Evolutionary conservation across 257 asterid genomes (phyloP).

Genomic region (Fraxinus quadrangulata): DNA sequence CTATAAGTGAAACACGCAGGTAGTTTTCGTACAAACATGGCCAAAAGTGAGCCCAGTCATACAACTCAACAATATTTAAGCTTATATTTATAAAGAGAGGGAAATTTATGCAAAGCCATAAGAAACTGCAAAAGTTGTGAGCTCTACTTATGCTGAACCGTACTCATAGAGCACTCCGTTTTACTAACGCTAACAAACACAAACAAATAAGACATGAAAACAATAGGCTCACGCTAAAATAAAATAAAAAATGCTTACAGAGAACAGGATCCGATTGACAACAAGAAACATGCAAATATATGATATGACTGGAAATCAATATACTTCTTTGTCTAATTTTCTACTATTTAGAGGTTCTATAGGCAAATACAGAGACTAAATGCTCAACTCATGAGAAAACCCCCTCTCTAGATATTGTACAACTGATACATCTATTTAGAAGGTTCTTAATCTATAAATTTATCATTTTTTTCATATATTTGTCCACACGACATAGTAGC

Average conservation of each 20-base stretch:
- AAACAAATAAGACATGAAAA: background rate
- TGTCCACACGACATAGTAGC: background rate
- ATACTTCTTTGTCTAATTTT: background rate
- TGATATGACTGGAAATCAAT: background rate
- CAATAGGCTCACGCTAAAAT: background rate
- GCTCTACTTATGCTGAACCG: too few species aligned
- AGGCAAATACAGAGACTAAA: slow-evolving; percentile 4
- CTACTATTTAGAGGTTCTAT: background rate
- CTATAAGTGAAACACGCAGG: background rate
- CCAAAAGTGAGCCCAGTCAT: background rate
- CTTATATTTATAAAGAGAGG: background rate
- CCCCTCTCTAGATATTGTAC: background rate
- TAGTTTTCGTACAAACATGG: slow-evolving; percentile 4
- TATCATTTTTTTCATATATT: background rate
- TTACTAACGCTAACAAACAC: background rate
- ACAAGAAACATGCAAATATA: background rate
- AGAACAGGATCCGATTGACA: background rate
- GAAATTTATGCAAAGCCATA: background rate
- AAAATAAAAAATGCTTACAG: background rate
- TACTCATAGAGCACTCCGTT: too few species aligned
- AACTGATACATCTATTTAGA: background rate
- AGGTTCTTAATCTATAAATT: background rate
- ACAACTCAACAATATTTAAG: background rate
- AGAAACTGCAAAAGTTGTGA: background rate
- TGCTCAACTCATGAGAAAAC: slow-evolving; percentile 11